phyloP scores from a whole-genome alignment of 2,329 filamentous ascomycete species.

The Camillea tinctor region DNA sequence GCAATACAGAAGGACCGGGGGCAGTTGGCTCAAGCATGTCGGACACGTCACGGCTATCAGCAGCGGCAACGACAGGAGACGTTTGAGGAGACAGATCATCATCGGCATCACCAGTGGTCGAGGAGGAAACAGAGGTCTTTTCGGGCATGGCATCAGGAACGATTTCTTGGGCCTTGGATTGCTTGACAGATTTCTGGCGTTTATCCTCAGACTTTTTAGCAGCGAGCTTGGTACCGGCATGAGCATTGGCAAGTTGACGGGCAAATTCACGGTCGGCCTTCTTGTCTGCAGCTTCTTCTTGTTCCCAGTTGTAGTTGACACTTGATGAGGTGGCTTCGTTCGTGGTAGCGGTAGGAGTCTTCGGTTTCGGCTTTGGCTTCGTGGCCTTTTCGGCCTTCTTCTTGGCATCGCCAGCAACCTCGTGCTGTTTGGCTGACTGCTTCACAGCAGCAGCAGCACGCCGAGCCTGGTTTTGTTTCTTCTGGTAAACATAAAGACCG shows the following conservation, averaged over 20 bases:
- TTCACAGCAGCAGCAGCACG: conserved; percentile 20
- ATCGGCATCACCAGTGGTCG: conserved; percentile 73
- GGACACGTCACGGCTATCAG: conserved; percentile 67
- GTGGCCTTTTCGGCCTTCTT: conserved; percentile 39
- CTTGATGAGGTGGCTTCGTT: conserved; percentile 32
- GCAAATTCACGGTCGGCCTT: conserved; percentile 65
- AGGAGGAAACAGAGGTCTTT: conserved; percentile 62
- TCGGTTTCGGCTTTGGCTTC: conserved; percentile 38
- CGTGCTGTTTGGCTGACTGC: conserved; percentile 23
- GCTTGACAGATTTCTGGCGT: conserved; percentile 68
- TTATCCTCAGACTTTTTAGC: conserved; percentile 58
- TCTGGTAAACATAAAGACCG: conserved; percentile 25
- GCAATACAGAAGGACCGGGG: conserved; percentile 70
- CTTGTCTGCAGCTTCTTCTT: conserved; percentile 64
- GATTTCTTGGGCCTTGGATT: conserved; percentile 58
- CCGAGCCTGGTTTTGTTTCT: conserved; percentile 13
- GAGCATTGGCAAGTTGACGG: conserved; percentile 66
- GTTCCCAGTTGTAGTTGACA: conserved; percentile 38
- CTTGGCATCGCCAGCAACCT: conserved; percentile 32
- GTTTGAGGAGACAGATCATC: conserved; percentile 72
- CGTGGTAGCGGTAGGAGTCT: conserved; percentile 31
- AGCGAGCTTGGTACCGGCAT: conserved; percentile 64
- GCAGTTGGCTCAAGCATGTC: conserved; percentile 85
- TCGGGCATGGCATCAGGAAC: conserved; percentile 41
- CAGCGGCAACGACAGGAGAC: conserved; percentile 62